These are phyloP conservation scores for Phycomyces nitens DNA, from an alignment of 192 early-diverging fungal species.

Conservation along the genomic window DNA sequence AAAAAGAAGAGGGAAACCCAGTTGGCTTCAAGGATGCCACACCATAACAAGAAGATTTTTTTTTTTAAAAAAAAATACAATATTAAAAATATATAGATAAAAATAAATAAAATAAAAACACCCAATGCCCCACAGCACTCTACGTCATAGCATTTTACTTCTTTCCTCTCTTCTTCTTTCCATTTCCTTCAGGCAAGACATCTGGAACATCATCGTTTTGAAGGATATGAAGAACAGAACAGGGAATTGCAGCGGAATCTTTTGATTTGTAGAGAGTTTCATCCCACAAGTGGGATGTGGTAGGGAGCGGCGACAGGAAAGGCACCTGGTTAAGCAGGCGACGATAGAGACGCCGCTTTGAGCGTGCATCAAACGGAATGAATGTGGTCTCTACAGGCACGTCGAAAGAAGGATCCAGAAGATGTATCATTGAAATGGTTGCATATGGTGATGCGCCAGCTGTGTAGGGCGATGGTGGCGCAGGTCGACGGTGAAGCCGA, in stretches of 20 bases:
- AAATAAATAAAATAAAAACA: too few relatives aligned
- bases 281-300: neutral
- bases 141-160: neutral
- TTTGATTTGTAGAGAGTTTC: neutral
- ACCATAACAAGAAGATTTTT: neutral
- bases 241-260: neutral
- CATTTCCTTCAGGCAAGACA: neutral
- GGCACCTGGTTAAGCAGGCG: conserved; percentile 11
- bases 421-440: neutral
- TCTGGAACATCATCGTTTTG: neutral
- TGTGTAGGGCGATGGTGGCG: conserved; percentile 11
- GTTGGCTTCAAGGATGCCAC: neutral
- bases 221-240: neutral
- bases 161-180: neutral
- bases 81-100: too few relatives aligned
- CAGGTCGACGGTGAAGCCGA: neutral
- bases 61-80: too few relatives aligned
- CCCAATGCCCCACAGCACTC: neutral
- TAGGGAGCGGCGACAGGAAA: conserved; percentile 4
- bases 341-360: conserved; percentile 19
- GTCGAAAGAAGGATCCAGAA: neutral
- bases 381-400: neutral
- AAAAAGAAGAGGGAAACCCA: neutral
- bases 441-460: neutral
- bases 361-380: conserved; percentile 3